Percentiles rank a stretch among this genome's conserved stretches.
Evolutionary conservation across 208 protist species (phyloP).

Genomic region (Histomonas meleagridis): DNA sequence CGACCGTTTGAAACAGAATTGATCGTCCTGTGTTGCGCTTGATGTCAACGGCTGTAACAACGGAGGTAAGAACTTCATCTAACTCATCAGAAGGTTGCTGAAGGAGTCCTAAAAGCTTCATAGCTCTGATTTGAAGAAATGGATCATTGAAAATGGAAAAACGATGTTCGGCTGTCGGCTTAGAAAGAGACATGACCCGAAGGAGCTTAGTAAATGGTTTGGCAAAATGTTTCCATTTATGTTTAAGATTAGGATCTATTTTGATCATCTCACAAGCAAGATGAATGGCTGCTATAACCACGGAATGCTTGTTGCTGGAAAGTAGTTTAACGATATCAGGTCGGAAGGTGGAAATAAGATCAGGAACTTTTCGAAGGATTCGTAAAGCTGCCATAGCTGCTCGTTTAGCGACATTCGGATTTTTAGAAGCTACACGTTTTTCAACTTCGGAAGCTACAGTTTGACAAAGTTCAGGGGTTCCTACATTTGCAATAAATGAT

Average conservation of each 20-base stretch:
- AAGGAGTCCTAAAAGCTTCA: background rate
- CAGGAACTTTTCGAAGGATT: background rate
- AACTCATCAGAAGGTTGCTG: background rate
- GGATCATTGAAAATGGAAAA: background rate
- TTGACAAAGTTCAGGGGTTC: background rate
- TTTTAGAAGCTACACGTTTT: background rate
- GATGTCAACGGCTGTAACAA: background rate
- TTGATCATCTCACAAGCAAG: background rate
- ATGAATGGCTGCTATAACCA: background rate
- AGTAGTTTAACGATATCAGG: background rate
- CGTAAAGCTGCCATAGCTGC: background rate
- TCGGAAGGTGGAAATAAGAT: background rate
- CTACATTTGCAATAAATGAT: background rate
- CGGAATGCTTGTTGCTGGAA: background rate
- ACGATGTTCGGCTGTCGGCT: background rate
- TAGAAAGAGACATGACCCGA: background rate
- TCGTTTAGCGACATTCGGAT: background rate
- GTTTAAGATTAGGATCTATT: background rate
- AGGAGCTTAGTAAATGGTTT: background rate
- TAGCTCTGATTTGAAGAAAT: slow-evolving; percentile 6
- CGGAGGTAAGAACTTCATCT: background rate
- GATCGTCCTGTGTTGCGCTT: background rate
- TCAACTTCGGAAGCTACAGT: background rate
- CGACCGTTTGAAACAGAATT: background rate
- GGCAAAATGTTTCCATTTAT: background rate